Conservation (phyloP, 768 basidiomycete species). For the Terana coerulea region DNA sequence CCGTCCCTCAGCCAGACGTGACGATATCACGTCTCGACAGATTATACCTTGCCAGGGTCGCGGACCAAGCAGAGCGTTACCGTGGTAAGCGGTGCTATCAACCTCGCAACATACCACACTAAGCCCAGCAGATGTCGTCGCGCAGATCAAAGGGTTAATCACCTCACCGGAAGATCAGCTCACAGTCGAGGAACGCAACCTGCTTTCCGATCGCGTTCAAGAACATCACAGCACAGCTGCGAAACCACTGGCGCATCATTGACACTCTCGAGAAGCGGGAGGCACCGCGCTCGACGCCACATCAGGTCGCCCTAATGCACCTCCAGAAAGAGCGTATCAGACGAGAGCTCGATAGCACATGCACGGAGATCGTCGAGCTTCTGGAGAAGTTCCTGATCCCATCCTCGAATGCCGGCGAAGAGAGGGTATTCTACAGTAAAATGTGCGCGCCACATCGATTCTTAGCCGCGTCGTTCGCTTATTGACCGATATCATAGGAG, state of each 20-base stretch:
- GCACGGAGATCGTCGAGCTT: constrained; percentile 73
- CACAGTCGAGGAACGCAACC: constrained; percentile 82
- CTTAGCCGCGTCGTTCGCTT: too few relatives aligned
- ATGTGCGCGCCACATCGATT: constrained; percentile 52
- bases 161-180: constrained; percentile 63
- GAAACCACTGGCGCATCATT: constrained; percentile 81
- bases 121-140: constrained; percentile 75
- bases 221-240: constrained; percentile 79
- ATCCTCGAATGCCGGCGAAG: constrained; percentile 69
- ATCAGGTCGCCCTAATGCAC: constrained; percentile 64
- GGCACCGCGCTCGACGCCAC: constrained; percentile 43
- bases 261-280: constrained; percentile 73
- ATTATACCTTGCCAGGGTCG: constrained; percentile 71
- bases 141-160: constrained; percentile 74
- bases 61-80: constrained; percentile 86
- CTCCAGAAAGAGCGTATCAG: constrained; percentile 74
- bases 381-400: constrained; percentile 58
- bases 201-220: constrained; percentile 90
- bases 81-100: constrained; percentile 51
- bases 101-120: constrained; percentile 11
- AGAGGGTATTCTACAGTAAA: constrained; percentile 88
- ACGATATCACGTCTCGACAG: constrained; percentile 32
- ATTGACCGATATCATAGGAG: not conserved
- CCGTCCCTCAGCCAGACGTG: constrained; percentile 11
- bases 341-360: constrained; percentile 69